A percentile compares a stretch with the other conserved stretches of the same genome.
Conservation (phyloP, 495 filamentous ascomycete genomes). For the Hypoxylon lenormandii region DNA sequence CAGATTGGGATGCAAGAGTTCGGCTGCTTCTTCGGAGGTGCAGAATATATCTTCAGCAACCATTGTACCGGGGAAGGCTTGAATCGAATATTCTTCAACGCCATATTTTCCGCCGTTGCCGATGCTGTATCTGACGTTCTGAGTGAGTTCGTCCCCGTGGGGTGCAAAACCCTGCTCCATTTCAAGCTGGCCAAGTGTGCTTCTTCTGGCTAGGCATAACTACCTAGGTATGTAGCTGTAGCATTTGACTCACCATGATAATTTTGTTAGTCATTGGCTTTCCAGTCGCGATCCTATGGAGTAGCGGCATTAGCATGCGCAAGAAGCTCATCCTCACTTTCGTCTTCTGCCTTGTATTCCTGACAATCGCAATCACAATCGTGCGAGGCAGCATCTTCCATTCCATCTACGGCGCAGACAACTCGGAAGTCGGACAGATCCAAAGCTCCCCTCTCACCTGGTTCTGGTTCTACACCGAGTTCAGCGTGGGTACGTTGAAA, state of each 20-base stretch:
- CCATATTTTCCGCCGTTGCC: slow-evolving; percentile 10
- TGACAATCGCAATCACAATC: slow-evolving; percentile 40
- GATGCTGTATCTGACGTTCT: slow-evolving; percentile 30
- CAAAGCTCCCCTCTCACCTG: slow-evolving; percentile 19
- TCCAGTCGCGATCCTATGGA: slow-evolving; percentile 36
- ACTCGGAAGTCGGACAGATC: neutral
- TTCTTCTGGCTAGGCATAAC: neutral
- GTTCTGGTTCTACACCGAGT: slow-evolving; percentile 35
- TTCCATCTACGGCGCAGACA: slow-evolving; percentile 9
- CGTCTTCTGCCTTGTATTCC: slow-evolving; percentile 30
- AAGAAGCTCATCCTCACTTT: slow-evolving; percentile 26
- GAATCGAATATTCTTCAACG: slow-evolving; percentile 10
- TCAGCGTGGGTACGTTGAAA: slow-evolving; percentile 13
- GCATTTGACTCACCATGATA: neutral
- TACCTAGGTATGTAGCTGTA: neutral
- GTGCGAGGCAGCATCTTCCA: slow-evolving; percentile 29
- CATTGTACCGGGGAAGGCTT: slow-evolving; percentile 10
- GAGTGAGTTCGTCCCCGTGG: slow-evolving; percentile 31
- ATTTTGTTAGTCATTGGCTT: slow-evolving; percentile 21
- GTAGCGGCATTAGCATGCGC: slow-evolving; percentile 15
- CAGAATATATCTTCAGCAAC: slow-evolving; percentile 17
- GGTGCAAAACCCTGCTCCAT: neutral
- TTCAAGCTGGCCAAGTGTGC: slow-evolving; percentile 1
- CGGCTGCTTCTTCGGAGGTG: slow-evolving; percentile 17
- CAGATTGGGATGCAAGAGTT: slow-evolving; percentile 19